Conservation (phyloP, 257 asterid species). For the Orobanche coerulescens region DNA sequence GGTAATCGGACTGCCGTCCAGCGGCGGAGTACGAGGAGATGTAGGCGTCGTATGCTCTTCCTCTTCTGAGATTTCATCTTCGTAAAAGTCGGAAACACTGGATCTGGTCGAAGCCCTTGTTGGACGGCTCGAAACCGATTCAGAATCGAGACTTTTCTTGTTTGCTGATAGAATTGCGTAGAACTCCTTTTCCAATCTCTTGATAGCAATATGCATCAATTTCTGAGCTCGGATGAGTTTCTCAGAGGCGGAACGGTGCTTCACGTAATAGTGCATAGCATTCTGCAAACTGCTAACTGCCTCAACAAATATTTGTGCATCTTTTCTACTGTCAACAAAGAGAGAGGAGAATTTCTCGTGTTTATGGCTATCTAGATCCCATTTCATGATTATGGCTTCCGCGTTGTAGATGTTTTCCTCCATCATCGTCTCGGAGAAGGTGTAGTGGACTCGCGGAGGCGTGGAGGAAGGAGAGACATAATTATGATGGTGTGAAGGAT, state of each 20-base stretch:
- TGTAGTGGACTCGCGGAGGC: slow-evolving; percentile 25
- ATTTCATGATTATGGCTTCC: slow-evolving; percentile 31
- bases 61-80: slow-evolving; percentile 29
- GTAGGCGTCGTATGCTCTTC: slow-evolving; percentile 28
- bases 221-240: slow-evolving; percentile 47
- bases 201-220: slow-evolving; percentile 64
- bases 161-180: slow-evolving; percentile 34
- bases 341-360: slow-evolving; percentile 25
- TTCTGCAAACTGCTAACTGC: slow-evolving; percentile 37
- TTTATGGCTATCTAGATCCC: slow-evolving; percentile 28
- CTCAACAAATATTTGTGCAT: slow-evolving; percentile 37
- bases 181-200: slow-evolving; percentile 60
- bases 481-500: slow-evolving; percentile 13
- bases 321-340: slow-evolving; percentile 32
- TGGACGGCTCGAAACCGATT: slow-evolving; percentile 38
- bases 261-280: slow-evolving; percentile 48
- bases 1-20: neutral
- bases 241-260: slow-evolving; percentile 29
- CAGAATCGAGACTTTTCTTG: slow-evolving; percentile 46
- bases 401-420: slow-evolving; percentile 52
- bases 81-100: slow-evolving; percentile 33
- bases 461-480: slow-evolving; percentile 25
- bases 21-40: slow-evolving; percentile 18
- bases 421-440: slow-evolving; percentile 48
- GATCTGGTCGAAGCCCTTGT: slow-evolving; percentile 29